Conservation (phyloP, 345 rosid genomes). For the Dovyalis caffra region DNA sequence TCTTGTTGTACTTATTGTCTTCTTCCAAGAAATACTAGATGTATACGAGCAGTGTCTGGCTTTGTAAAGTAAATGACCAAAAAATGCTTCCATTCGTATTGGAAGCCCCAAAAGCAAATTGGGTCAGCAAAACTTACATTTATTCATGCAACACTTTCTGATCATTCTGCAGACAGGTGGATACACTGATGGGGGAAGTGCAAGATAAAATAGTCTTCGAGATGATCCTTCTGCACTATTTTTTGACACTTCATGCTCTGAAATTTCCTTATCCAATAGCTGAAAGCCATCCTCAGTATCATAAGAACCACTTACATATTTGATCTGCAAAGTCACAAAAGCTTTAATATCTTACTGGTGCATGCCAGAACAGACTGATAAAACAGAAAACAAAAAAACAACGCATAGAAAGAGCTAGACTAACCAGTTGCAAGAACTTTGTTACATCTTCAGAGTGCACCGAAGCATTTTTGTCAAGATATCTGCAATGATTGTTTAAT, state of each 20-base stretch:
- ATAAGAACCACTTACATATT: conserved; percentile 89
- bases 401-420: conserved; percentile 24
- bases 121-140: conserved; percentile 50
- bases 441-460: conserved; percentile 47
- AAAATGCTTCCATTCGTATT: not conserved
- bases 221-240: conserved; percentile 68
- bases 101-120: not conserved
- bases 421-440: conserved; percentile 77
- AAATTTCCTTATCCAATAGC: conserved; percentile 67
- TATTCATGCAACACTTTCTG: conserved; percentile 73
- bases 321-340: conserved; percentile 52
- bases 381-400: too few species aligned
- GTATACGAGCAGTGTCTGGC: not conserved
- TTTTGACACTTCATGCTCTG: conserved; percentile 66
- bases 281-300: conserved; percentile 78
- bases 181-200: conserved; percentile 96
- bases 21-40: not conserved
- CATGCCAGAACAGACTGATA: not conserved
- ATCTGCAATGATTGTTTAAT: conserved; percentile 42
- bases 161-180: conserved; percentile 95
- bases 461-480: conserved; percentile 60
- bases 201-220: conserved; percentile 85
- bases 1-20: not conserved
- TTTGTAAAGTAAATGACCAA: not conserved
- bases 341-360: conserved; percentile 6